phyloP scores from a whole-genome alignment of 2,329 filamentous ascomycete species.

The Aspergillus neoniger region DNA sequence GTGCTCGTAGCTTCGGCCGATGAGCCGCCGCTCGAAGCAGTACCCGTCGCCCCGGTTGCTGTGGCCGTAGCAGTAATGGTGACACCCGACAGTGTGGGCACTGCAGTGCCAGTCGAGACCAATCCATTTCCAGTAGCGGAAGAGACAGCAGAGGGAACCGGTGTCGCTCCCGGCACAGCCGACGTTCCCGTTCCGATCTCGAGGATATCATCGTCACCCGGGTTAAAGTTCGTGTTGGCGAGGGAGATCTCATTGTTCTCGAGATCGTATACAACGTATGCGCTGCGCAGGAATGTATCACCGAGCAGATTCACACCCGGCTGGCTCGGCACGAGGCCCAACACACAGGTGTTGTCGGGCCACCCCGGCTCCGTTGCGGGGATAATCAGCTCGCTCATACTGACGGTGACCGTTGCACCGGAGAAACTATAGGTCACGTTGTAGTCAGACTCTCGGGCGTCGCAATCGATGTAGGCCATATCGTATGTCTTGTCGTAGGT shows the following conservation, averaged over 20 bases:
- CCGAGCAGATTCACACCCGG: constrained; percentile 63
- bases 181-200: constrained; percentile 54
- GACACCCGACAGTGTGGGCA: background rate
- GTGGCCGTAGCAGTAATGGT: background rate
- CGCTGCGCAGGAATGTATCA: constrained; percentile 73
- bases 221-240: constrained; percentile 67
- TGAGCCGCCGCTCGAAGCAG: constrained; percentile 6
- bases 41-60: constrained; percentile 6
- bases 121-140: constrained; percentile 6
- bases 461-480: constrained; percentile 54
- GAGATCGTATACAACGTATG: constrained; percentile 75
- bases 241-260: constrained; percentile 71
- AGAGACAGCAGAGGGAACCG: constrained; percentile 1
- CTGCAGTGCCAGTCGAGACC: background rate
- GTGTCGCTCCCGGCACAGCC: constrained; percentile 54
- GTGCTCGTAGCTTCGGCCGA: constrained; percentile 1
- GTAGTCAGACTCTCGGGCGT: constrained; percentile 51
- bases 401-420: constrained; percentile 1
- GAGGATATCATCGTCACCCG: constrained; percentile 49
- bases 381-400: constrained; percentile 27
- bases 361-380: constrained; percentile 54
- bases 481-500: constrained; percentile 52
- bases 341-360: constrained; percentile 55
- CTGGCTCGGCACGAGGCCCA: constrained; percentile 61
- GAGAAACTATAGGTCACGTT: constrained; percentile 69